Evolutionary conservation across 2,329 filamentous ascomycete species (phyloP).

Genomic region (Verticillium zaregamsianum): DNA sequence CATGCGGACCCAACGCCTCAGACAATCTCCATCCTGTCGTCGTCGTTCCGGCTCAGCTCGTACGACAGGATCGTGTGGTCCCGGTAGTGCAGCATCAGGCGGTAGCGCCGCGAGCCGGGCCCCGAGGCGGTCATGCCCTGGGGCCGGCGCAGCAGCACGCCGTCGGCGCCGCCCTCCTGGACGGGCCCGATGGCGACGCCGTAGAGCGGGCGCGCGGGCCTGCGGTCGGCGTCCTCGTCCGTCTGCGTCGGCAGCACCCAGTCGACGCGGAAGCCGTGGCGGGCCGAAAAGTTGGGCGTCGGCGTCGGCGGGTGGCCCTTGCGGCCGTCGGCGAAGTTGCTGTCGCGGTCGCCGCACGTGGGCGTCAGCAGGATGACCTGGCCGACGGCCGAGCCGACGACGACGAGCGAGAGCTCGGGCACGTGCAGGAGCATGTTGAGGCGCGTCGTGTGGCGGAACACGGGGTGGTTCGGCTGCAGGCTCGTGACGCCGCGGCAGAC

Average conservation of each 20-base stretch:
- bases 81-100: constrained; percentile 67
- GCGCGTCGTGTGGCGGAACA: constrained; percentile 18
- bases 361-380: constrained; percentile 60
- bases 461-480: constrained; percentile 14
- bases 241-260: constrained; percentile 41
- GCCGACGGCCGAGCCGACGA: constrained; percentile 64
- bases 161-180: constrained; percentile 35
- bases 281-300: constrained; percentile 17
- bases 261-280: constrained; percentile 50
- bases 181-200: constrained; percentile 66
- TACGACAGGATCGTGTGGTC: constrained; percentile 69
- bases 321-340: neutral
- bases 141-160: constrained; percentile 15
- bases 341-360: constrained; percentile 23
- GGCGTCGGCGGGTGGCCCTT: constrained; percentile 5
- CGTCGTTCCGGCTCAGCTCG: constrained; percentile 49
- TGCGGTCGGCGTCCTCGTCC: constrained; percentile 40
- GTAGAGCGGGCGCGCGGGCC: constrained; percentile 50
- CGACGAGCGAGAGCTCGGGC: constrained; percentile 65
- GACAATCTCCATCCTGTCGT: constrained; percentile 14
- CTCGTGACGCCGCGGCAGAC: constrained; percentile 27
- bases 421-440: constrained; percentile 61
- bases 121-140: constrained; percentile 11
- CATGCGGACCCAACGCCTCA: neutral
- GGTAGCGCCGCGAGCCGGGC: constrained; percentile 46